phyloP scores from a whole-genome alignment of 129 eudicot species.

The Flaveria brownii region DNA sequence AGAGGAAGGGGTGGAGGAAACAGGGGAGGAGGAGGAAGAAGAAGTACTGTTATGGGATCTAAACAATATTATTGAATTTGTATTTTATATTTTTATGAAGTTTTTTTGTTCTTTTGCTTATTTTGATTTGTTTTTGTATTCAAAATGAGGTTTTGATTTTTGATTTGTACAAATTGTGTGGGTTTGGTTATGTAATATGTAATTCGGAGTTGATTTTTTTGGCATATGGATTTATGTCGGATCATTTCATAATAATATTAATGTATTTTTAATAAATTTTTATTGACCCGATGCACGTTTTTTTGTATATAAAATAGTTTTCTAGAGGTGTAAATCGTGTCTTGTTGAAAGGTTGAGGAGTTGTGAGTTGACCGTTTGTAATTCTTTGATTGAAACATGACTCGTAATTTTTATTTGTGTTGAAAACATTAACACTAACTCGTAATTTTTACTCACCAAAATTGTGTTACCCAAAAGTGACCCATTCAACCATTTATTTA shows the following conservation, averaged over 20 bases:
- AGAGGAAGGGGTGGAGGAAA: slow-evolving; percentile 40
- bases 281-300: neutral
- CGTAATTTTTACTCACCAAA: too few relatives aligned
- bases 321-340: too few relatives aligned
- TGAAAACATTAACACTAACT: too few relatives aligned
- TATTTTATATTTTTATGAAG: neutral
- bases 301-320: too few relatives aligned
- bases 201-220: neutral
- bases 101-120: too few relatives aligned
- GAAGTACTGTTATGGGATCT: slow-evolving; percentile 55
- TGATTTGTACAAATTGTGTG: slow-evolving; percentile 29
- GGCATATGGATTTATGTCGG: neutral
- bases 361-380: too few relatives aligned
- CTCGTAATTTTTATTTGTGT: too few relatives aligned
- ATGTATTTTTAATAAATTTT: too few relatives aligned
- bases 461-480: too few relatives aligned
- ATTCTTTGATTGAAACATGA: too few relatives aligned
- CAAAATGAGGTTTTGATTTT: neutral
- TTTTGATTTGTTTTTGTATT: neutral
- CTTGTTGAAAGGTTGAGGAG: too few relatives aligned
- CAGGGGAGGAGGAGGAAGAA: slow-evolving; percentile 35
- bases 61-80: slow-evolving; percentile 47
- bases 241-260: neutral
- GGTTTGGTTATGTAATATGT: slow-evolving; percentile 16
- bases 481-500: too few relatives aligned